Base-by-base conservation (phyloP, 179 eudicot genomes). In the Beta lomatogona region DNA sequence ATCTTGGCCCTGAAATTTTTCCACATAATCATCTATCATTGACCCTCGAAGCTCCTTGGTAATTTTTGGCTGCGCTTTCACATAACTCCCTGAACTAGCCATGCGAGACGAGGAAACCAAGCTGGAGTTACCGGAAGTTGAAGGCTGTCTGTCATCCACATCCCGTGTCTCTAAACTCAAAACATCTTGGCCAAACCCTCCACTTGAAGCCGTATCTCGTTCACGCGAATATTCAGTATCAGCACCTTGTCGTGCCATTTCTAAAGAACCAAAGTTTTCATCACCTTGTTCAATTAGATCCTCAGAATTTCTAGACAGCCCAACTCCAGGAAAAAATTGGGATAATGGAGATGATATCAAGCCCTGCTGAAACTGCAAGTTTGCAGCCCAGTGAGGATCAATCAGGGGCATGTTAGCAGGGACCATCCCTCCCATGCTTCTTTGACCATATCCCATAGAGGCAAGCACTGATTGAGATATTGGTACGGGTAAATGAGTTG, bases 311-410 rank as follows among this genome's bases (percentile, higher is more conserved):
- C 89, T 48, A 44, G 84, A 65, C 79, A 90, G 31, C 77, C 88
- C 90, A 55, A 77, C 52, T 76, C 93, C 93, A 25, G 92, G 87
- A 79, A 86, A 90, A 80, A 87, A 93, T 77, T 73, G 96, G 19
- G 88, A 58, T 9, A 90, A 69, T 13, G 88, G 89, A 18, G 91
- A 89, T 63, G 97, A 60, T 82, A 91, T 76, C 83, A 89, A 76
- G 69, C 90, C 93, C 61, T 91, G 94, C 77, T 89, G 91, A 85
- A 86, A 94, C 77, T 93, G 96, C 86, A 92, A n/a, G 41, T 88
- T 86, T 55, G 94, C 58, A 9, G 83, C 86, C 83, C 90, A 89
- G 8, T 93, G 76, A 82, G 96, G 90, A 77, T 93, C 89, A 64
- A 89, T 81, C 57, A 88, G 59, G 25, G 91, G 92, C 57, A 91